These are phyloP conservation scores for Psilocybe subaeruginosa DNA, from an alignment of 768 basidiomycete species.

Conservation along the genomic window DNA sequence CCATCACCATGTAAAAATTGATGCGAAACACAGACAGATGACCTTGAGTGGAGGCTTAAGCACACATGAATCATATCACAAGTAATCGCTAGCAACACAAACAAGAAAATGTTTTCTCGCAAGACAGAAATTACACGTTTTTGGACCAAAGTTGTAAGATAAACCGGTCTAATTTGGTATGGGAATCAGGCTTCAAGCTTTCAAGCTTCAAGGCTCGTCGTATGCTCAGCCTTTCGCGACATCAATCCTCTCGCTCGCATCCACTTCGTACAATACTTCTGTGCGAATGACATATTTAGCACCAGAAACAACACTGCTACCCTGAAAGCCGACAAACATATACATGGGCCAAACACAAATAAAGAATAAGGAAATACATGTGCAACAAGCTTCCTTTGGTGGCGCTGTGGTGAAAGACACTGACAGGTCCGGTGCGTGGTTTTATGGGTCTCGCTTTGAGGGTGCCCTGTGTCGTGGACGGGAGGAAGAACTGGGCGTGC, in stretches of 20 bases:
- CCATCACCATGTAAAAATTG: neutral
- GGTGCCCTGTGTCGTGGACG: slow-evolving; percentile 40
- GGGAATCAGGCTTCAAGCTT: neutral
- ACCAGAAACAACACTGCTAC: slow-evolving; percentile 37
- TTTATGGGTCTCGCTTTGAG: slow-evolving; percentile 51
- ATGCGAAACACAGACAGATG: too few relatives aligned
- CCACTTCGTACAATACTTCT: slow-evolving; percentile 41
- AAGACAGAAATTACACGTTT: neutral
- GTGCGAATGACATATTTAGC: slow-evolving; percentile 43
- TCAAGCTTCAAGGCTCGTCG: neutral
- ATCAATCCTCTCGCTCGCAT: slow-evolving; percentile 36
- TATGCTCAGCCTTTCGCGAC: slow-evolving; percentile 10
- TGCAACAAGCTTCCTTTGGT: slow-evolving; percentile 39
- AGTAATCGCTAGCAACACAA: too few relatives aligned
- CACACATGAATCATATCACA: too few relatives aligned
- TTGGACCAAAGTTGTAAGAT: neutral
- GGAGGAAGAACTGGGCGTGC: slow-evolving; percentile 57
- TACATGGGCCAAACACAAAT: neutral
- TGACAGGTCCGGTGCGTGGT: slow-evolving; percentile 49
- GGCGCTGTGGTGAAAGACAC: slow-evolving; percentile 49
- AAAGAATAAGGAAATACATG: neutral
- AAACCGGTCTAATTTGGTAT: neutral
- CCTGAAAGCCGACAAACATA: slow-evolving; percentile 11
- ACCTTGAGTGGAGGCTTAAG: too few relatives aligned
- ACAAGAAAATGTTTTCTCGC: too few relatives aligned